Evolutionary conservation across 495 filamentous ascomycete species (phyloP), one percentile per base, ranked within the genome.

Genomic region (Daldinia loculata): DNA sequence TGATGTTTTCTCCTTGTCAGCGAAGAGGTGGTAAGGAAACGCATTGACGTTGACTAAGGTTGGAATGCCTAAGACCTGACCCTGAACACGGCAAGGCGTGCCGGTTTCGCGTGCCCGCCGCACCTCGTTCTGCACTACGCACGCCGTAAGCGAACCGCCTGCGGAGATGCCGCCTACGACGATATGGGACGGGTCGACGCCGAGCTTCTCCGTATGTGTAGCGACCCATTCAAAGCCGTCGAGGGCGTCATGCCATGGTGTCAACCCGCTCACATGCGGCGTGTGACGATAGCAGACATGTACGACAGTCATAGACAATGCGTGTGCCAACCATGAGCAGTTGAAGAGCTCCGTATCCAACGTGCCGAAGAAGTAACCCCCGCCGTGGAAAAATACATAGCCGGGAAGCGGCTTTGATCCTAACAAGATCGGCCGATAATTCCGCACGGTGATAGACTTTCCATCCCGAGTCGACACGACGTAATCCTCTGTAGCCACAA

Each of bases 361-460:
- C 0, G 75, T 79, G 27, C 85, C 85, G 30, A 82, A 79, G n/a
- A 86, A 58, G 39, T 80, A 85, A 1, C 84, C 85, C 12, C 85
- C 84, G 9, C 84, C 84, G 69, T 87, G 84, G 38, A 83, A 76
- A 67, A 86, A 80, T 34, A 87, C 65, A 56, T 83, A 84, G 17
- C 82, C 74, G 0, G 85, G 84, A 7, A 85, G 58, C 58, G 71
- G 70, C 48, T 62, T 53, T 4, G 62, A 30, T 34, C 58, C 66
- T 6, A 74, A 12, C 58, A 56, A 19, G 30, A 69, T 58, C 5
- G 83, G 81, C 6, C 81, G 82, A 66, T 86, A 85, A 34, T 63
- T 82, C 34, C 84, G 80, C 17, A 78, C 76, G 63, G 81, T 77
- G n/a, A 85, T 69, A 15, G 73, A 63, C 14, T 67, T 11, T 6